Evolutionary conservation across 345 rosid genomes (phyloP).

Genomic region (Populus simonii): DNA sequence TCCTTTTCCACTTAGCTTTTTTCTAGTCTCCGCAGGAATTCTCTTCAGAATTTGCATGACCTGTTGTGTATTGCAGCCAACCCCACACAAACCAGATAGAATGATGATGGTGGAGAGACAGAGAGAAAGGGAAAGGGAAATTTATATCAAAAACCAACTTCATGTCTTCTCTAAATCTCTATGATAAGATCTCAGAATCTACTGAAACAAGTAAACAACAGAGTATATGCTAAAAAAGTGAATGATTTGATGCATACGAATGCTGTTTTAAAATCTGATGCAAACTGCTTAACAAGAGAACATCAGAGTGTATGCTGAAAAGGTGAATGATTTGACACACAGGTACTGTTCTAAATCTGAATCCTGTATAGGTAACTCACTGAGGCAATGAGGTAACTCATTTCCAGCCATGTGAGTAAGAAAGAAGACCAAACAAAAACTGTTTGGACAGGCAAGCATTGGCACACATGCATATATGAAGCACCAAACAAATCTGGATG

Average conservation of each 20-base stretch:
- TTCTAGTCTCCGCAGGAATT: slow-evolving; percentile 62
- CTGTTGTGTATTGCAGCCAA: slow-evolving; percentile 30
- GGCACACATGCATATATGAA: neutral
- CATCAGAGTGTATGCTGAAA: neutral
- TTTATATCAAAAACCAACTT: neutral
- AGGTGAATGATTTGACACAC: neutral
- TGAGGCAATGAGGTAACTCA: neutral
- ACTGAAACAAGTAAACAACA: neutral
- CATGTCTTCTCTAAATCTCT: slow-evolving; percentile 1
- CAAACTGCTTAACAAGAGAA: neutral
- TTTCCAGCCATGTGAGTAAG: neutral
- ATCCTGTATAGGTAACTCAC: neutral
- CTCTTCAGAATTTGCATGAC: slow-evolving; percentile 74
- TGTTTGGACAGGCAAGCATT: neutral
- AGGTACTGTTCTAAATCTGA: neutral
- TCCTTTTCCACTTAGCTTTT: slow-evolving; percentile 71
- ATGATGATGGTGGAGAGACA: neutral
- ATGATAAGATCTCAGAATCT: neutral
- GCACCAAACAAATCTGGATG: neutral
- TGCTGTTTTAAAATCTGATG: neutral
- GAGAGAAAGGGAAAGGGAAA: neutral
- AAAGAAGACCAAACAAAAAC: neutral
- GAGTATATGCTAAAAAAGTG: neutral
- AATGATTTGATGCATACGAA: neutral
- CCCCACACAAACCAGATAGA: neutral